Conservation (phyloP, 129 eudicot species). For the Scalesia atractyloides region DNA sequence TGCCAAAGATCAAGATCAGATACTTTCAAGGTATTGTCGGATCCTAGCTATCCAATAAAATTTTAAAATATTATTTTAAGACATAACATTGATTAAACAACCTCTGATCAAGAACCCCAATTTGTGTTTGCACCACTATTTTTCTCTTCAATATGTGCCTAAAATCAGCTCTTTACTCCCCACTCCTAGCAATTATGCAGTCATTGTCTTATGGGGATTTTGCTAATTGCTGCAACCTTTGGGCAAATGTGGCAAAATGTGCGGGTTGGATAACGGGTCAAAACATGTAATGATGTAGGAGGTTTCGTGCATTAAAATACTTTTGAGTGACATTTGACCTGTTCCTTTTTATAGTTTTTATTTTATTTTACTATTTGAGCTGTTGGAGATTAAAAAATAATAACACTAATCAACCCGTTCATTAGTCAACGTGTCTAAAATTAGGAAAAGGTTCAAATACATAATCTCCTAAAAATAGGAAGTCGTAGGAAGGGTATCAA, state of each 20-base stretch:
- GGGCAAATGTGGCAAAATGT: no score
- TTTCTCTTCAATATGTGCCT: neutral
- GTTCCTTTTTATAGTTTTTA: neutral
- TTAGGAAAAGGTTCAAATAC: no score
- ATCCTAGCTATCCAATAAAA: conserved; percentile 1
- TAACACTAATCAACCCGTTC: neutral
- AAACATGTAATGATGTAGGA: neutral
- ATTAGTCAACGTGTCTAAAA: neutral
- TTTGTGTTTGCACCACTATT: neutral
- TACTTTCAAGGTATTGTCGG: conserved; percentile 71
- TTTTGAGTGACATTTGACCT: neutral
- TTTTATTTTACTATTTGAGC: neutral
- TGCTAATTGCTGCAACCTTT: neutral
- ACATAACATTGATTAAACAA: neutral
- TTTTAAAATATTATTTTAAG: neutral
- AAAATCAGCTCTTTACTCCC: neutral
- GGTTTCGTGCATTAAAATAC: neutral
- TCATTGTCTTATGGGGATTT: neutral
- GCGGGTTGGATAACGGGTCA: neutral
- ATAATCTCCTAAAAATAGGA: no score
- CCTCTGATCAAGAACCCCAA: neutral
- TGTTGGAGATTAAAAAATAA: neutral
- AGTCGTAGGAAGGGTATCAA: no score
- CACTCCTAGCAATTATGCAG: neutral
- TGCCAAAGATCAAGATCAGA: conserved; percentile 91